These are phyloP conservation scores for Grammothele lineata DNA, from an alignment of 768 basidiomycete genomes.

Conservation along the genomic window DNA sequence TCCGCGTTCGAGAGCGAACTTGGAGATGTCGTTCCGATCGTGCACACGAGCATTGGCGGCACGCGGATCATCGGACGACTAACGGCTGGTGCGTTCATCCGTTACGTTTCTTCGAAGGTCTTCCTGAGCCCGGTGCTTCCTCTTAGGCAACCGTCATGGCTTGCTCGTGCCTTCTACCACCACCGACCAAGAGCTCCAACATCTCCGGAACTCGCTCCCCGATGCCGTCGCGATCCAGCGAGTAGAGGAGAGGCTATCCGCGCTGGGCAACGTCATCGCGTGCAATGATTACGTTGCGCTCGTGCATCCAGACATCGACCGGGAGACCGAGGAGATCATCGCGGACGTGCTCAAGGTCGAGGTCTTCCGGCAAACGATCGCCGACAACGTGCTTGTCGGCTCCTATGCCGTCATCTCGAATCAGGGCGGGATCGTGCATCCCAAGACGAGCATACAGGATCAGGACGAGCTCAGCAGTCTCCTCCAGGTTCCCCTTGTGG, in stretches of 20 bases:
- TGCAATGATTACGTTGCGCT: conserved; percentile 99
- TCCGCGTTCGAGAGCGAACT: conserved; percentile 96
- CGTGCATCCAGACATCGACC: conserved; percentile 96
- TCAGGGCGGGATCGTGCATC: conserved; percentile 96
- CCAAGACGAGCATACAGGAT: conserved; percentile 94
- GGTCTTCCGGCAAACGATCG: conserved; percentile 96
- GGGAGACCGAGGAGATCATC: conserved; percentile 99
- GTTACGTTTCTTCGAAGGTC: background rate
- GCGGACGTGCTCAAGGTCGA: conserved; percentile 99
- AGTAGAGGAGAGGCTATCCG: conserved; percentile 94
- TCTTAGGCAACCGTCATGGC: conserved; percentile 88
- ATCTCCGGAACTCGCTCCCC: conserved; percentile 92
- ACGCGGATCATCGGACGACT: conserved; percentile 92
- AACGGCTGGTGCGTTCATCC: conserved; percentile 64
- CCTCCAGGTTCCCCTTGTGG: conserved; percentile 92
- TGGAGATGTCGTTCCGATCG: conserved; percentile 89
- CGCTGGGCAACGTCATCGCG: conserved; percentile 96
- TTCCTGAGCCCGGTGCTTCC: background rate
- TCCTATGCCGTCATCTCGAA: conserved; percentile 94
- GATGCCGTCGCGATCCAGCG: conserved; percentile 92
- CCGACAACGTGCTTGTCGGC: conserved; percentile 95
- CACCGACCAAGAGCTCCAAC: conserved; percentile 97
- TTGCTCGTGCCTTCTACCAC: conserved; percentile 94
- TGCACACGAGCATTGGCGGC: conserved; percentile 93
- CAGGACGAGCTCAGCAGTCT: conserved; percentile 95